Evolutionary conservation across 2,329 filamentous ascomycete species (phyloP), one percentile per base, ranked within the genome.

Genomic region (Epichloe elymi): DNA sequence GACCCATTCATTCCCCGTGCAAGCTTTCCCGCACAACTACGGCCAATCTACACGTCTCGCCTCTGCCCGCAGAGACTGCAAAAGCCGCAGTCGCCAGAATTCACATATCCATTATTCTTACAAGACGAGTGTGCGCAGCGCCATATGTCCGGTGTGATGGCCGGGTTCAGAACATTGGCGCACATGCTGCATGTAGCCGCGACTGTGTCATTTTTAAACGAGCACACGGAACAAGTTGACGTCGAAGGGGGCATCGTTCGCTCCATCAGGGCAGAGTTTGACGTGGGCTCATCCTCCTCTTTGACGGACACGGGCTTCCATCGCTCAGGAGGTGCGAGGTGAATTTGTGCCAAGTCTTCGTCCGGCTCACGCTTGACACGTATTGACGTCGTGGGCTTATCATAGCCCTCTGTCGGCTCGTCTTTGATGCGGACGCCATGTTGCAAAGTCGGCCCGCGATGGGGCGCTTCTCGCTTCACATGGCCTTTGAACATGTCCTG

Each of bases 41-140:
- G 26, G 26, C 26, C 26, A 12, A 35, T 46, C 49, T 41, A 17
- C 5, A 15, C 35, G n/a, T 12, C n/a, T 57, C 58, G 66, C 56
- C 64, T 69, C 57, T 65, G 66, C 17, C 82, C 82, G 61, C 86
- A 91, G 5, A 86, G 65, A 3, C 85, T 85, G 62, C 86, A 91
- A 0, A 81, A 63, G 6, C 81, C 83, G 55, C 74, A 80, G 63
- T 90, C 85, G 1, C 75, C 79, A 11, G 83, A 74, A 60, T 90
- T 91, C 49, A 82, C 60, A 62, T 88, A 91, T 19, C 59, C 54
- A 44, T 73, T 77, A 12, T 67, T 72, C 53, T 66, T 66, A 61
- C 86, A 91, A 2, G 67, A 56, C 3, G 63, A 60, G 56, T 74
- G 78, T 42, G 62, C 64, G 61, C 86, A 91, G 46, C 67, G 67